Evolutionary conservation across 2,329 filamentous ascomycete genomes (phyloP), one percentile per base, ranked within the genome.

Genomic region (Aureobasidium sp.): DNA sequence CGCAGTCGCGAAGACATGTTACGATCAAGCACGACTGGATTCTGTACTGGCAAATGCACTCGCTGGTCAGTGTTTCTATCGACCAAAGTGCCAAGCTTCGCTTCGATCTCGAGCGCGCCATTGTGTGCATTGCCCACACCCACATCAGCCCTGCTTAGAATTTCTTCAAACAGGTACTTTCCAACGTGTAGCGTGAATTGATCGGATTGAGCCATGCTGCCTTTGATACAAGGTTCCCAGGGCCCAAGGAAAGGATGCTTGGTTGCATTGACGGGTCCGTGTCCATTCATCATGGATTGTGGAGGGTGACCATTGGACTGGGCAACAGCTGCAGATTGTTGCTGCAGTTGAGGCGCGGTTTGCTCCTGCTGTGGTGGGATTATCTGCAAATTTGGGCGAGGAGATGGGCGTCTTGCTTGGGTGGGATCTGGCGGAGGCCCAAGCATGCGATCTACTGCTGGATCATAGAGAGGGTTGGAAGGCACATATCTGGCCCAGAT

Each of bases 61-160:
- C 90, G 83, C 51, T 86, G 80, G 62, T 87, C 84, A 7, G 85
- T 89, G 64, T 87, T 83, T 70, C 85, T 86, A 72, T 90, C 87
- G 62, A 93, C 84, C 15, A 97, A 80, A 29, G 86, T 87, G 20
- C 94, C 94, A 52, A 97, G 80, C 74, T 97, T 97, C 11, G 91
- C 94, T 76, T 99, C 94, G 61, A 99, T 89, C 75, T 99, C 94
- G 59, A 97, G 86, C 64, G 90, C 83, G 15, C 91, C 87, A 7
- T 85, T 85, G 17, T 83, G 81, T 12, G 80, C 77, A 62, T 81
- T 76, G 1, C 72, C 81, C 41, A 86, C 80, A 12, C 77, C 78
- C 58, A 85, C 75, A 66, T 89, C 84, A n/a, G 59, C 37, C 8
- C 56, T 39, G 5, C 20, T 36, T 4, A 61, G 36, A 11, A 62